These are phyloP conservation scores for Sicyos edulis DNA, from an alignment of 306 rosid species.

Conservation along the genomic window DNA sequence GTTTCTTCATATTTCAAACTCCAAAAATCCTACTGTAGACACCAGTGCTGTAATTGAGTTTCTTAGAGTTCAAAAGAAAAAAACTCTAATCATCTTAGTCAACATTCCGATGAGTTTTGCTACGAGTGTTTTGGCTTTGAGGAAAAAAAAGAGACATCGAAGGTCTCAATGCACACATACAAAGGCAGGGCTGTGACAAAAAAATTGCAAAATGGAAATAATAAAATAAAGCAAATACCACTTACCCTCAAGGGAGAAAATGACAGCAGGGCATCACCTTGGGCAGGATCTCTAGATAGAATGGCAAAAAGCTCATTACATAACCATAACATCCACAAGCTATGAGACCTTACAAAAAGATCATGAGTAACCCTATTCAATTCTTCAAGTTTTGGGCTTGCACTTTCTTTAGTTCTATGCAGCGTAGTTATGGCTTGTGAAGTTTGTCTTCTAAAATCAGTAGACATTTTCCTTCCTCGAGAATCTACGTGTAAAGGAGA, in stretches of 20 bases:
- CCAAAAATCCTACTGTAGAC: background rate
- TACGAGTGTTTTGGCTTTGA: background rate
- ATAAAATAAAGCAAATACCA: conserved; percentile 18
- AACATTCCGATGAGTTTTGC: background rate
- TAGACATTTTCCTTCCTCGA: conserved; percentile 37
- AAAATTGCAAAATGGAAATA: conserved; percentile 5
- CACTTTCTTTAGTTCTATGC: conserved; percentile 69
- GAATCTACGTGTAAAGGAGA: conserved; percentile 44
- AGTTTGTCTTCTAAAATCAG: conserved; percentile 45
- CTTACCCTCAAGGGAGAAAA: conserved; percentile 80
- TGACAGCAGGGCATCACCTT: conserved; percentile 67
- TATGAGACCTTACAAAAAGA: conserved; percentile 76
- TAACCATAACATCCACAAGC: conserved; percentile 85
- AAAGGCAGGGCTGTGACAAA: background rate
- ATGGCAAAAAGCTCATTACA: conserved; percentile 64
- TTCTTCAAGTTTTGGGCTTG: conserved; percentile 75
- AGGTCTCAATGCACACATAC: background rate
- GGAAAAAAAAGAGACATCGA: background rate
- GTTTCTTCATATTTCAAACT: no score
- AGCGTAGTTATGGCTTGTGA: conserved; percentile 69
- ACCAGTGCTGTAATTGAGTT: background rate
- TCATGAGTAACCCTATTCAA: conserved; percentile 53
- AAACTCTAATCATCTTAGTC: background rate
- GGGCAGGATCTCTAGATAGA: conserved; percentile 60
- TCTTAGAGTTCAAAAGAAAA: background rate